Conservation (phyloP, 345 rosid species). For the Psidium friedrichsthalianum region DNA sequence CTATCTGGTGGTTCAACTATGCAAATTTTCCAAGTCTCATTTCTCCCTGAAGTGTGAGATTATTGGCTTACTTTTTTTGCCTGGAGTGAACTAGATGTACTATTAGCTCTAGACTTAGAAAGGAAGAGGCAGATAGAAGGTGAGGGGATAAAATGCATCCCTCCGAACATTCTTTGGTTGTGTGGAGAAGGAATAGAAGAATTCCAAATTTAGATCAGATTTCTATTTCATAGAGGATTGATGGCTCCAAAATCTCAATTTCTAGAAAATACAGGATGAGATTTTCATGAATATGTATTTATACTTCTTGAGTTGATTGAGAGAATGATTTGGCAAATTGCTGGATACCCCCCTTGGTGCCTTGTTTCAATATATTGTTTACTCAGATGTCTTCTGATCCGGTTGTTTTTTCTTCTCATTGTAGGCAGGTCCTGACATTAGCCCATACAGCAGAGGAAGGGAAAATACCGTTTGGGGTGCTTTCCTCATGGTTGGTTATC, state of each 20-base stretch:
- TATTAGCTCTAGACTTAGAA: neutral
- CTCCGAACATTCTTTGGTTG: neutral
- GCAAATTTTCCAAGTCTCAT: neutral
- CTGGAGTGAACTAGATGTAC: neutral
- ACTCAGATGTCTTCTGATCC: neutral
- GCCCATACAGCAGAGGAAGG: conserved; percentile 76
- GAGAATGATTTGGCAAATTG: neutral
- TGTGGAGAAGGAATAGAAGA: neutral
- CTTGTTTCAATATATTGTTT: neutral
- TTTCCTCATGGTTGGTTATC: conserved; percentile 84
- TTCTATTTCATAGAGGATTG: neutral
- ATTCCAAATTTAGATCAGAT: neutral
- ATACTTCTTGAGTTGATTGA: neutral
- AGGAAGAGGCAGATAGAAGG: neutral
- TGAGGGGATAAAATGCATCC: neutral
- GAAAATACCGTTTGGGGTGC: conserved; percentile 95
- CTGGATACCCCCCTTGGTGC: neutral
- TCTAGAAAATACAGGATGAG: neutral
- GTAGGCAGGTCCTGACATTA: conserved; percentile 77
- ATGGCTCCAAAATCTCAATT: neutral
- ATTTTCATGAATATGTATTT: neutral
- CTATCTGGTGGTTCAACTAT: neutral
- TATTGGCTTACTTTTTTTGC: neutral
- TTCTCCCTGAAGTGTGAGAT: neutral
- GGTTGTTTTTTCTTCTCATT: conserved; percentile 4